These are phyloP conservation scores for Picea sitchensis DNA, from an alignment of 75 land plant species.

Conservation along the genomic window DNA sequence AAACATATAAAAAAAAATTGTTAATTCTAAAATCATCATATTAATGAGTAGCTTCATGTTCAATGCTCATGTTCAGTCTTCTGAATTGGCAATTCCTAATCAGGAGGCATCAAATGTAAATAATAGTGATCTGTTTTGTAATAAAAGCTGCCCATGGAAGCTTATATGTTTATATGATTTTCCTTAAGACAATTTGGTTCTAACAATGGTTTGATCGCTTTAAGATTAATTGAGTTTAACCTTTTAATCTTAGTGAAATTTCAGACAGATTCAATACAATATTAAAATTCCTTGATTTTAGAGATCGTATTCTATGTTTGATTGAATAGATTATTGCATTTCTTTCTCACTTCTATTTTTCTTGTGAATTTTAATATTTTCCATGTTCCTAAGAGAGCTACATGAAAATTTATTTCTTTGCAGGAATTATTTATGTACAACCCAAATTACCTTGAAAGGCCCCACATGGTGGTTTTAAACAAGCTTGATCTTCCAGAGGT, in stretches of 20 bases:
- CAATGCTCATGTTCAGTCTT: too few relatives aligned
- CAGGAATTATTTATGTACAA: constrained; percentile 98
- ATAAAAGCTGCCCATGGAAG: background rate
- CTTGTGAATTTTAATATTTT: background rate
- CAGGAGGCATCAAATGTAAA: too few relatives aligned
- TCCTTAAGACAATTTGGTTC: background rate
- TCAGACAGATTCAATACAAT: background rate
- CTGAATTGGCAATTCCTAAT: too few relatives aligned
- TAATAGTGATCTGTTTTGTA: too few relatives aligned
- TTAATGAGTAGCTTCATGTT: too few relatives aligned
- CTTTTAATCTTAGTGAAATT: background rate
- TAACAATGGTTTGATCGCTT: background rate
- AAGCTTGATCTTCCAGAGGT: constrained; percentile 87
- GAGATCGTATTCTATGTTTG: background rate
- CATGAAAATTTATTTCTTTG: constrained; percentile 11
- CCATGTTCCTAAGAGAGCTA: background rate
- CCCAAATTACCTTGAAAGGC: constrained; percentile 84
- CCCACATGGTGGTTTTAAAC: constrained; percentile 88
- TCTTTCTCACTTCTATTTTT: background rate
- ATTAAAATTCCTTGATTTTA: background rate
- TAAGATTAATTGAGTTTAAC: background rate
- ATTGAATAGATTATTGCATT: background rate
- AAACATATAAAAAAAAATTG: too few relatives aligned
- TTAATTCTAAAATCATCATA: too few relatives aligned
- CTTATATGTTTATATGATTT: background rate